Percentiles rank a stretch among this genome's conserved stretches.
Conservation (phyloP, 768 basidiomycete species). For the Fomitopsis serialis region DNA sequence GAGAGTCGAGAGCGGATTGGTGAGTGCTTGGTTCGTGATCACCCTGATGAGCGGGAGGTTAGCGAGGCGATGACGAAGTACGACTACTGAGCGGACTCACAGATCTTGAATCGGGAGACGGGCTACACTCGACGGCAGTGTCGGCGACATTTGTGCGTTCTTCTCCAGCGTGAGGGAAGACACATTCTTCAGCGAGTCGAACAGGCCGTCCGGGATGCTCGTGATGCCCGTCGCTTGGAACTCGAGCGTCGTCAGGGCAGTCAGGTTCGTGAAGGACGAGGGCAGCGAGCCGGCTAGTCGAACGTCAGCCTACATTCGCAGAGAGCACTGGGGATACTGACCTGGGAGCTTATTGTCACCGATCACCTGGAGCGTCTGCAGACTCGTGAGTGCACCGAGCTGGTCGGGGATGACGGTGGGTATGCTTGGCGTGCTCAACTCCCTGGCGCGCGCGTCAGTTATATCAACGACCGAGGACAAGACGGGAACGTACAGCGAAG, state of each 20-base stretch:
- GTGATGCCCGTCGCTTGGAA: conserved; percentile 36
- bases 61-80: background rate
- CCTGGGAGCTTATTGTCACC: conserved; percentile 40
- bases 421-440: conserved; percentile 41
- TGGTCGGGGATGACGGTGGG: conserved; percentile 39
- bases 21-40: conserved; percentile 31
- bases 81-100: conserved; percentile 19
- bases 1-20: conserved; percentile 27
- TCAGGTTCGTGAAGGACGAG: conserved; percentile 30
- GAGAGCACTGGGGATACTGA: conserved; percentile 12
- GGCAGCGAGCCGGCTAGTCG: conserved; percentile 37
- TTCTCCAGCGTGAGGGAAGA: conserved; percentile 33
- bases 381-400: conserved; percentile 32
- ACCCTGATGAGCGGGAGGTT: conserved; percentile 21
- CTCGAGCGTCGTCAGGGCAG: conserved; percentile 33
- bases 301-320: background rate
- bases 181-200: conserved; percentile 28
- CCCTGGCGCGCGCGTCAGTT: conserved; percentile 17
- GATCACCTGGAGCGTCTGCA: conserved; percentile 33
- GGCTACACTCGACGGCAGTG: conserved; percentile 32
- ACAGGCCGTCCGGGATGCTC: conserved; percentile 28
- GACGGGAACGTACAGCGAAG: conserved; percentile 33
- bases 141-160: conserved; percentile 34
- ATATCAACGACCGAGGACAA: background rate
- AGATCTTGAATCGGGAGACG: conserved; percentile 31